A percentile compares a stretch with the other conserved stretches of the same genome.
These are phyloP conservation scores for Pseudozyma sp. DNA, from an alignment of 1,284 basidiomycete species.

Conservation along the genomic window DNA sequence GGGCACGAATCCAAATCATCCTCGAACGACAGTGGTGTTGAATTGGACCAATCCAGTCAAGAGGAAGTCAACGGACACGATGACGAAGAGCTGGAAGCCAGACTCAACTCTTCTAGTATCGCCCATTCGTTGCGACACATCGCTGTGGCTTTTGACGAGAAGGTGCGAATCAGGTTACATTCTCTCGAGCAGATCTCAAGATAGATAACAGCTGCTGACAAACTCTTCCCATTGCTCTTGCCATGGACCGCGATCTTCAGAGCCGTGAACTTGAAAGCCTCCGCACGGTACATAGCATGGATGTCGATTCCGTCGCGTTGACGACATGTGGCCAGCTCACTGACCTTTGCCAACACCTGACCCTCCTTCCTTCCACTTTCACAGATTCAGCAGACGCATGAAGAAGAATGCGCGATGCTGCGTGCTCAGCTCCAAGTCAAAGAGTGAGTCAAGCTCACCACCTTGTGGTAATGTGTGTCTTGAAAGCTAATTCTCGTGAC, in stretches of 20 bases:
- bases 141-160: slow-evolving; percentile 38
- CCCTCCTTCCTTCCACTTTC: too few species aligned
- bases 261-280: slow-evolving; percentile 42
- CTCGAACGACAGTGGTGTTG: slow-evolving; percentile 5
- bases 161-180: too few species aligned
- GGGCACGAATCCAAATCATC: slow-evolving; percentile 14
- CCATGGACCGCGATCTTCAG: background rate
- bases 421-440: slow-evolving; percentile 9
- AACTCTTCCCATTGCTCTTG: background rate
- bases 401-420: slow-evolving; percentile 11
- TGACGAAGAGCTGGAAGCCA: slow-evolving; percentile 15
- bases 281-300: slow-evolving; percentile 10
- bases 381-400: slow-evolving; percentile 24
- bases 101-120: slow-evolving; percentile 18
- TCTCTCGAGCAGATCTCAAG: too few species aligned
- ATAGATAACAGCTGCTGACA: background rate
- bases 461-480: background rate
- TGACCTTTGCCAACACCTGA: background rate
- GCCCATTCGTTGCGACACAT: slow-evolving; percentile 39
- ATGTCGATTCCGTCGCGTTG: background rate
- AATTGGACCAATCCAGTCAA: background rate
- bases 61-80: background rate
- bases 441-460: slow-evolving; percentile 8
- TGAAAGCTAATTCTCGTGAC: background rate
- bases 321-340: too few species aligned